Base-by-base conservation (phyloP, 1,284 basidiomycete species). In the Ustilago sp. region DNA sequence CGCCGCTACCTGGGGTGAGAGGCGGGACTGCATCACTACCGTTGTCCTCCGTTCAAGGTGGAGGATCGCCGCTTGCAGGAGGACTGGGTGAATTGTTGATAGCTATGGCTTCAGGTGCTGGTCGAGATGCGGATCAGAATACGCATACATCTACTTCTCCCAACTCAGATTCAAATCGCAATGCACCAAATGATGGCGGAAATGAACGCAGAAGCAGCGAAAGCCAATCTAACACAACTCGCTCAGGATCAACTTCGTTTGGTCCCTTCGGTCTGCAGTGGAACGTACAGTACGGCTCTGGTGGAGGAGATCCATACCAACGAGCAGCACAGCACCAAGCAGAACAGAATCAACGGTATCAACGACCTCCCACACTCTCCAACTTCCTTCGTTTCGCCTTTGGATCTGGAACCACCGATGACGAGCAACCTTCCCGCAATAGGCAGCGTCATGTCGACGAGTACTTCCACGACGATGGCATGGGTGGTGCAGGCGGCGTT, bases 391-490 rank as follows among this genome's bases (percentile, higher is more conserved):
- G 67, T 0, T 74, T 64, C 31, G 75, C 75, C 8, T 77, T 77
- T 36, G 75, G 75, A 8, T 47, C 68, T 2, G 74, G 67, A 5
- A 50, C 48, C 3, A 43, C 59, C 28, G 51, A 63, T 17, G 51
- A 55, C 54, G 59, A 61, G 7, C 23, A 28, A 28, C 50, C 59
- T 11, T 38, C 45, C 35, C 32, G 31, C 17, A 58, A 48, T 36
- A 39, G 36, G 35, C 53, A 39, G 41, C 12, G 23, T 17, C 19
- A 39, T n/a, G 5, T 31, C 13, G 39, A 63, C 23, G 72, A 78
- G 15, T 64, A 78, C 58, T 68, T 73, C 12, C 79, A 80, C 58
- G 82, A 83, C 47, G 82, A 83, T 41, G 82, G 82, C 15, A 83
- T 83, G 80, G 82, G 82, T 3, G 82, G 80, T 2, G 80, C 80